A percentile compares a stretch with the other conserved stretches of the same genome.
Evolutionary conservation across 345 rosid genomes (phyloP).

Genomic region (Salix dunnii): DNA sequence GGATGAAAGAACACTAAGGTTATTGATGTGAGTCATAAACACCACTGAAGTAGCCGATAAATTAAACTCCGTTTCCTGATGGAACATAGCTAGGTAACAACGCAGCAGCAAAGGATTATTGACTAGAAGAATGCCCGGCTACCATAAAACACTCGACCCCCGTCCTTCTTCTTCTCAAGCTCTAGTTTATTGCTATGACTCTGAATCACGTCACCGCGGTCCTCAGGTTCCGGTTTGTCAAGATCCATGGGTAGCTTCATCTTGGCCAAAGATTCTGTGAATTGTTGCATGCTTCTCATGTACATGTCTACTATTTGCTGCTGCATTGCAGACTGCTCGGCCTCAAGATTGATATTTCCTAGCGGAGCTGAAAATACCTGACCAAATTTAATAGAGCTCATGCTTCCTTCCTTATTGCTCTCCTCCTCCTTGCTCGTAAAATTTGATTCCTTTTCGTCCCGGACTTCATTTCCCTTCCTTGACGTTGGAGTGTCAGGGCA

Average conservation of each 20-base stretch:
- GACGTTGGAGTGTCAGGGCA: conserved; percentile 63
- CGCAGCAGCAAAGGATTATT: neutral
- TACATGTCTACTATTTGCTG: conserved; percentile 93
- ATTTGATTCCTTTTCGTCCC: conserved; percentile 25
- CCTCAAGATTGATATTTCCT: conserved; percentile 47
- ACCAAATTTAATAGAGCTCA: conserved; percentile 16
- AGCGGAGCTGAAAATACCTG: conserved; percentile 40
- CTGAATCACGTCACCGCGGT: conserved; percentile 36
- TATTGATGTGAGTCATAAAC: conserved; percentile 1
- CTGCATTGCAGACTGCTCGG: conserved; percentile 85
- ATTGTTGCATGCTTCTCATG: conserved; percentile 95
- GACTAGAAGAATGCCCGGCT: conserved; percentile 89
- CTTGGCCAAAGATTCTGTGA: conserved; percentile 79
- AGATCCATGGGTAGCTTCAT: conserved; percentile 93
- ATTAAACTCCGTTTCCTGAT: conserved; percentile 8
- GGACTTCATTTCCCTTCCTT: conserved; percentile 28
- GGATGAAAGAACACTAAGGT: neutral
- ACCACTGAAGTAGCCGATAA: neutral
- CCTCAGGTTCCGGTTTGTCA: conserved; percentile 40
- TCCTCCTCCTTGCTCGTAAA: conserved; percentile 32
- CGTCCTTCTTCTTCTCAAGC: conserved; percentile 70
- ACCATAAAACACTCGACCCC: conserved; percentile 85
- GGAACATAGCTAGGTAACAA: neutral
- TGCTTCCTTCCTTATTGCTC: conserved; percentile 18
- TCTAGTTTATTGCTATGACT: conserved; percentile 31